These are phyloP conservation scores for Gyrodon lividus DNA, from an alignment of 768 basidiomycete genomes.

Conservation along the genomic window DNA sequence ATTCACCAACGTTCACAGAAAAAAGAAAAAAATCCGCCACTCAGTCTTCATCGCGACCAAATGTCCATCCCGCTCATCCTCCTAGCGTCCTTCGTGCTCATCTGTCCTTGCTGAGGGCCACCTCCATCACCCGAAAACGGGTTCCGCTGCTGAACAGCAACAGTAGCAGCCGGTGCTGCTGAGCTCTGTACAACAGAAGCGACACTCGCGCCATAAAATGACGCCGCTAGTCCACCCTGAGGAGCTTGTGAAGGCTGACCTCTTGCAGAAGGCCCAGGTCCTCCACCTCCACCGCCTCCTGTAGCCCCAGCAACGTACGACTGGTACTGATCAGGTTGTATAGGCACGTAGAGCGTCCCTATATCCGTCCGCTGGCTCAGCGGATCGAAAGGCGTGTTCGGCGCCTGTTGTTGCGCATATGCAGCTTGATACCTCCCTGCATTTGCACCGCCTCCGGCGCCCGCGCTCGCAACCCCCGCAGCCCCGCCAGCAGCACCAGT, in stretches of 20 bases:
- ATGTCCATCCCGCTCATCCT: conserved; percentile 67
- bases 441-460: conserved; percentile 1
- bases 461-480: not conserved
- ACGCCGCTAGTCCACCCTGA: conserved; percentile 36
- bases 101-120: conserved; percentile 39
- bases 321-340: conserved; percentile 81
- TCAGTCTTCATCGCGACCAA: conserved; percentile 63
- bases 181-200: conserved; percentile 45
- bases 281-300: conserved; percentile 30
- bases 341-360: conserved; percentile 70
- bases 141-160: conserved; percentile 36
- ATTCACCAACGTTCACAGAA: conserved; percentile 1
- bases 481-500: not conserved
- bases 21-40: not conserved
- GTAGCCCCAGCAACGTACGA: conserved; percentile 40
- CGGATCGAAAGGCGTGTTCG: conserved; percentile 53
- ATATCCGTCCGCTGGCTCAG: conserved; percentile 64
- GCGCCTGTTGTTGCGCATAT: conserved; percentile 45
- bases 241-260: conserved; percentile 50
- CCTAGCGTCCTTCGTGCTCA: conserved; percentile 53
- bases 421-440: conserved; percentile 56
- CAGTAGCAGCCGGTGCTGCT: conserved; percentile 20
- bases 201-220: conserved; percentile 70
- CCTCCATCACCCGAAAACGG: conserved; percentile 40
- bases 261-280: conserved; percentile 28